Evolutionary conservation across 805 yeast species (phyloP).

Genomic region (Metschnikowia kofuensis): DNA sequence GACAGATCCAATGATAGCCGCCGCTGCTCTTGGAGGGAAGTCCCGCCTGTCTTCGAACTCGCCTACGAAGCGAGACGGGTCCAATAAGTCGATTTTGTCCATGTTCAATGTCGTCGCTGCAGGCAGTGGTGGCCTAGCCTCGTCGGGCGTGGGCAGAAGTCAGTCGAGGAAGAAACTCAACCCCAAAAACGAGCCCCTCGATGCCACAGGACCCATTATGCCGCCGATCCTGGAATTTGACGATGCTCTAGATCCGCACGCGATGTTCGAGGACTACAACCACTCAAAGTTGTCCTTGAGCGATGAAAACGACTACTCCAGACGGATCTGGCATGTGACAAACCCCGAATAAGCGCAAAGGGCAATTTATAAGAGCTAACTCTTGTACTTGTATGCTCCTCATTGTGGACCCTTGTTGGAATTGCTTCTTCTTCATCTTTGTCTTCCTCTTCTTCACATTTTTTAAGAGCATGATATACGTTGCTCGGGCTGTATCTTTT

Average conservation of each 20-base stretch:
- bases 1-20: conserved; percentile 16
- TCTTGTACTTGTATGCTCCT: too few species aligned
- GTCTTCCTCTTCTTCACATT: too few species aligned
- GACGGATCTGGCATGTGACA: conserved; percentile 19
- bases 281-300: conserved; percentile 15
- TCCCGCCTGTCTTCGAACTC: conserved; percentile 13
- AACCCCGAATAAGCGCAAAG: conserved; percentile 10
- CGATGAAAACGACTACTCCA: conserved; percentile 20
- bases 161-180: conserved; percentile 30
- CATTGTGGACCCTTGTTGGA: too few species aligned
- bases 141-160: conserved; percentile 26
- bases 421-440: too few species aligned
- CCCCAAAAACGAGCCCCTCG: conserved; percentile 16
- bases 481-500: background rate
- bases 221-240: conserved; percentile 30
- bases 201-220: conserved; percentile 23
- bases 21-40: conserved; percentile 8
- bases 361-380: too few species aligned
- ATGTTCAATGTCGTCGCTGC: conserved; percentile 18
- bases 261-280: conserved; percentile 15
- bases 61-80: conserved; percentile 30
- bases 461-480: too few species aligned
- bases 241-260: conserved; percentile 15
- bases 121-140: conserved; percentile 11
- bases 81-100: conserved; percentile 33